Percentiles rank a stretch among this genome's conserved stretches.
Evolutionary conservation across 441 rosid genomes (phyloP).

Genomic region (Syzygium syzygioides): DNA sequence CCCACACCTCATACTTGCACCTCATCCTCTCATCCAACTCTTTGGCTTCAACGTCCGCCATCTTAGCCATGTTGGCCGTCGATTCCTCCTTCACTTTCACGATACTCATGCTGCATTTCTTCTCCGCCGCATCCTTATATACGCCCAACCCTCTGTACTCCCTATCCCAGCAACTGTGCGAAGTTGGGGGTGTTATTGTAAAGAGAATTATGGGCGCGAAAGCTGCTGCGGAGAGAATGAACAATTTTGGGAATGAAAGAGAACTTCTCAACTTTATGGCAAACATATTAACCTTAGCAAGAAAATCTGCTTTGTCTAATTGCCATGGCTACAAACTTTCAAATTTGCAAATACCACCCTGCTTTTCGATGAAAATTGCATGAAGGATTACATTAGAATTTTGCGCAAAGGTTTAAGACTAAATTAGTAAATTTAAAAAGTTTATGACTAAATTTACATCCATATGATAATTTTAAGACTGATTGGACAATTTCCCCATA

Average conservation of each 20-base stretch:
- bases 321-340: background rate
- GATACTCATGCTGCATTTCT: background rate
- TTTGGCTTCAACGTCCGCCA: background rate
- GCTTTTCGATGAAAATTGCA: no score
- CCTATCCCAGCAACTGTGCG: background rate
- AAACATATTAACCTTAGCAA: background rate
- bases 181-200: background rate
- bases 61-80: background rate
- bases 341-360: background rate
- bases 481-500: no score
- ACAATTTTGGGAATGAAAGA: background rate
- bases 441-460: no score
- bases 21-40: background rate
- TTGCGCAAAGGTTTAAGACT: no score
- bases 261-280: background rate
- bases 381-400: no score
- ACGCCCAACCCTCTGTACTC: background rate
- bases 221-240: background rate
- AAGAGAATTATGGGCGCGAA: background rate
- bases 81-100: background rate
- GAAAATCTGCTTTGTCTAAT: background rate
- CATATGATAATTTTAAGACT: no score
- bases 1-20: background rate
- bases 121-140: background rate
- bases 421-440: no score